Evolutionary conservation across 331 rosid genomes (phyloP), one percentile per base, ranked within the genome.

Genomic region (Malus hybrid): DNA sequence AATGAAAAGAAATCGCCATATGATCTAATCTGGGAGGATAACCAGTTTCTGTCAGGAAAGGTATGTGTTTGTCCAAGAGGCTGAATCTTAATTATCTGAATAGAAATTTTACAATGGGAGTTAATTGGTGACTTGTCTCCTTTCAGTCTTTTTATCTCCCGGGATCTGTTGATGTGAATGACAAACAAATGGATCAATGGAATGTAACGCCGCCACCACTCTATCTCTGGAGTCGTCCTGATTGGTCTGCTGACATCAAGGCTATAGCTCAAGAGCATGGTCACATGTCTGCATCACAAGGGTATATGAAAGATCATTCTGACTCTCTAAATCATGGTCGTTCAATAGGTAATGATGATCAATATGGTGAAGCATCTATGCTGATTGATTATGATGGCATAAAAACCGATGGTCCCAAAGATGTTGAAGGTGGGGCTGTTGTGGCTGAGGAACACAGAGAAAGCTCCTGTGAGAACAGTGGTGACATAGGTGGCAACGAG

Each of bases 131-230:
- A 62, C 28, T 55, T 28, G 32, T 76, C 72, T 71, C 56, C 76
- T 70, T 80, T 79, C 82, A 93, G 98, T 87, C 98, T 36, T 93
- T 91, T 86, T 93, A 93, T 91, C 88, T 93, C 32, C 97, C 98
- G 7, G 98, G 98, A 76, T 91, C 98, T 24, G 84, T 89, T 72
- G 83, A 87, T 80, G 70, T 67, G 36, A 84, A 88, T 48, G 89
- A 89, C 81, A 87, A 78, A 75, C 97, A 88, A 81, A 75, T 93
- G 77, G 98, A 88, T 4, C 93, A 93, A 60, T 91, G 94, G 97
- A 93, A 93, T 81, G 10, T 70, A 10, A 83, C 1, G 70, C 50
- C 96, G 2, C 98, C 98, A 9, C 74, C 84, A 20, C 90, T 91
- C 24, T 89, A 74, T 79, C 91, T 93, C 52, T 93, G 97, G 97